Evolutionary conservation across 768 basidiomycete genomes (phyloP).

Genomic region (Mycena maculata): DNA sequence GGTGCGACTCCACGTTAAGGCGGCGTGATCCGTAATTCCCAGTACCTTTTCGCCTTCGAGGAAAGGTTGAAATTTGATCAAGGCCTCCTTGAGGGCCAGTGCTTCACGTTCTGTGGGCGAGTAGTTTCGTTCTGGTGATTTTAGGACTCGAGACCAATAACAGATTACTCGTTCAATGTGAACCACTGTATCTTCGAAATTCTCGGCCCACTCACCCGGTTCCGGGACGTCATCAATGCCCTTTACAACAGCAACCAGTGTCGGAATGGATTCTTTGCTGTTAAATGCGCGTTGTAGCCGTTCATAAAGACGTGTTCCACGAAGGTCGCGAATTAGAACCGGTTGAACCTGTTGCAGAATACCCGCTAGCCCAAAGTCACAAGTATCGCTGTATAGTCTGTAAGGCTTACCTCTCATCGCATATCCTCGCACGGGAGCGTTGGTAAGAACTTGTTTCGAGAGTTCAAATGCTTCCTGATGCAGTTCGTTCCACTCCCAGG

Average conservation of each 20-base stretch:
- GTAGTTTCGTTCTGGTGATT: slow-evolving; percentile 30
- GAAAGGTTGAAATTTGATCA: slow-evolving; percentile 36
- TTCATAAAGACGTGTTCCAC: slow-evolving; percentile 43
- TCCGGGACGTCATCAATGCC: slow-evolving; percentile 35
- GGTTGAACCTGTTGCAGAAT: slow-evolving; percentile 49
- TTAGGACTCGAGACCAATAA: slow-evolving; percentile 45
- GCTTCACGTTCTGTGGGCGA: slow-evolving; percentile 14
- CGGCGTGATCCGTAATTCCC: slow-evolving; percentile 39
- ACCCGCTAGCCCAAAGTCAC: slow-evolving; percentile 41
- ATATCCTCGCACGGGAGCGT: slow-evolving; percentile 38
- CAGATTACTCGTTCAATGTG: slow-evolving; percentile 45
- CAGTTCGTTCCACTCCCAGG: slow-evolving; percentile 37
- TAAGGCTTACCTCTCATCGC: slow-evolving; percentile 42
- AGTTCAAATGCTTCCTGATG: slow-evolving; percentile 44
- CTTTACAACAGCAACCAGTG: slow-evolving; percentile 36
- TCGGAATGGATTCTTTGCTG: slow-evolving; percentile 36
- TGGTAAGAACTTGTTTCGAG: slow-evolving; percentile 42
- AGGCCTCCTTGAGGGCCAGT: no score
- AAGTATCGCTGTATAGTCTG: slow-evolving; percentile 49
- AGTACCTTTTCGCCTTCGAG: slow-evolving; percentile 48
- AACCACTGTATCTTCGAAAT: slow-evolving; percentile 41
- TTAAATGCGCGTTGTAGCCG: slow-evolving; percentile 36
- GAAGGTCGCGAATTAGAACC: slow-evolving; percentile 39
- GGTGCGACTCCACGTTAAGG: slow-evolving; percentile 37
- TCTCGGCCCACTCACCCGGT: slow-evolving; percentile 34